Base-by-base conservation (phyloP, 495 filamentous ascomycete genomes). In the Annulohypoxylon nitens region DNA sequence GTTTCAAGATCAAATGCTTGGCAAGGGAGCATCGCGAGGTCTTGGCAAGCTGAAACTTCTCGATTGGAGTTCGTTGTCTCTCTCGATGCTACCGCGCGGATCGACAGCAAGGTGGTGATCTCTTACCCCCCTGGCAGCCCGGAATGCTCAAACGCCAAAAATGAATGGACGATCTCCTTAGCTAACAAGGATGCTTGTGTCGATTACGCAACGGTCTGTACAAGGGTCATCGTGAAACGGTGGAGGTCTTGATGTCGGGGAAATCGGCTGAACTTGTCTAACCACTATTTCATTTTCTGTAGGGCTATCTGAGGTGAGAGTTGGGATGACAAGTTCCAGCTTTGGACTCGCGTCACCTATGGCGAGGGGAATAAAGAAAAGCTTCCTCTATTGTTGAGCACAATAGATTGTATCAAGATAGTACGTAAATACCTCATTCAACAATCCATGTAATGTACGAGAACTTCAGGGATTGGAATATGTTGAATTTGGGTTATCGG, bases 21-120 rank as follows among this genome's bases (percentile, higher is more conserved):
- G 20, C 66, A 69, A 61, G 71, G 70, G 37, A 55, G 39, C 5
- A 41, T 64, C 14, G 33, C 20, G 39, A 69, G 37, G 61, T 69
- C 71, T 74, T 74, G 61, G 71, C 67, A 12, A 66, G 53, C 37
- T 14, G 37, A 55, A 43, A 43, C 48, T 36, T 25, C 51, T 67
- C 54, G 18, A 55, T 61, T 61, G 50, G 66, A 43, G 53, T 60
- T 20, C 30, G 16, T 41, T 23, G 48, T 53, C 34, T 65, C 48
- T 63, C 11, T 45, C 45, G 62, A 67, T 74, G 61, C 71, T 74
- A 70, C 71, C 71, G 71, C 71, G 62, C 71, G 67, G 71, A 70
- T 74, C 66, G 61, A 20, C 64, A 61, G 37, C 71, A 61, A 16
- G 64, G 60, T 30, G 50, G 18, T 26, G 9, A 23, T 16, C 16